These are phyloP conservation scores for Pseudomassariella vexata DNA, from an alignment of 2,329 filamentous ascomycete genomes.

Conservation along the genomic window DNA sequence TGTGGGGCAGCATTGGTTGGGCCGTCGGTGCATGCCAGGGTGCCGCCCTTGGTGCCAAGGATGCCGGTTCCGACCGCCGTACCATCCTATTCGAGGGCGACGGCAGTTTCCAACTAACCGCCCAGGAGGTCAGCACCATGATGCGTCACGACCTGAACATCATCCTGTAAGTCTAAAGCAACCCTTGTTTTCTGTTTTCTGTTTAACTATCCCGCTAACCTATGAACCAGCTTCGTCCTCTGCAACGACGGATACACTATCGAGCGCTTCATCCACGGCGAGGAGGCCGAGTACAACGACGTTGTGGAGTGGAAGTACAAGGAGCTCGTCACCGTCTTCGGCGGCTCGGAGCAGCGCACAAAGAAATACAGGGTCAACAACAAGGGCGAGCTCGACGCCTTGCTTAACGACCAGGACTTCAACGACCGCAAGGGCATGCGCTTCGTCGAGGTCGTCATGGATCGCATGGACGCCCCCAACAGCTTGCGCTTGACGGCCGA, in stretches of 20 bases:
- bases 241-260: constrained; percentile 89
- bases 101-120: constrained; percentile 79
- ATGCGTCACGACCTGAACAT: constrained; percentile 67
- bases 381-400: constrained; percentile 58
- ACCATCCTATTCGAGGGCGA: constrained; percentile 87
- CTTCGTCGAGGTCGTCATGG: constrained; percentile 80
- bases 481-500: constrained; percentile 65
- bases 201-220: constrained; percentile 15
- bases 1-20: constrained; percentile 64
- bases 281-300: constrained; percentile 76
- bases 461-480: constrained; percentile 69
- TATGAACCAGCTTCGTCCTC: constrained; percentile 60
- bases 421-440: constrained; percentile 49
- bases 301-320: constrained; percentile 70
- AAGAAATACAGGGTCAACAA: constrained; percentile 64
- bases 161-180: constrained; percentile 60
- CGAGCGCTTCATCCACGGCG: constrained; percentile 82
- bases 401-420: constrained; percentile 63
- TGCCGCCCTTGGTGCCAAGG: constrained; percentile 69
- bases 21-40: constrained; percentile 53
- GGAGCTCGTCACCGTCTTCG: constrained; percentile 60
- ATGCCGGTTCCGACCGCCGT: constrained; percentile 47
- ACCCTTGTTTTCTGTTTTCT: too few species aligned
- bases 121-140: constrained; percentile 80
- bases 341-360: constrained; percentile 45